Percentiles rank a stretch among this genome's conserved stretches.
These are phyloP conservation scores for Begonia peltatifolia DNA, from an alignment of 306 rosid species.

Conservation along the genomic window DNA sequence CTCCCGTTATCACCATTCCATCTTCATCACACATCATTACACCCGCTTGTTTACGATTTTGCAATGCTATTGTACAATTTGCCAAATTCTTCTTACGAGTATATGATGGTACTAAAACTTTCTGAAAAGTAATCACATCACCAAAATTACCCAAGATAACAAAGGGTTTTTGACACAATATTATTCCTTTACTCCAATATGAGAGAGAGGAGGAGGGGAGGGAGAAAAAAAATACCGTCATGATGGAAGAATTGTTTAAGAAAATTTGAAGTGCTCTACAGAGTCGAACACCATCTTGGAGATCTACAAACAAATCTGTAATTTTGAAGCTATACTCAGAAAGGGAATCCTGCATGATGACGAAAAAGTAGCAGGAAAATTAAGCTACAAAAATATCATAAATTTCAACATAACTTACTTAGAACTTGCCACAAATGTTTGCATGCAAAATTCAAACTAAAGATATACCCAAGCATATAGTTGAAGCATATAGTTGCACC, in stretches of 20 bases:
- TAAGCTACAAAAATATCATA: no score
- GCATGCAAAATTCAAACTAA: no score
- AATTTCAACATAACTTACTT: no score
- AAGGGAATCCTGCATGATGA: slow-evolving; percentile 48
- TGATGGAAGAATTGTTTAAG: slow-evolving; percentile 59
- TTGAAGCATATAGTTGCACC: no score
- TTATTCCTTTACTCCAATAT: no score
- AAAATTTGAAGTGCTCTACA: slow-evolving; percentile 81
- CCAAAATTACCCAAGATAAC: slow-evolving; percentile 8
- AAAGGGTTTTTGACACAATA: slow-evolving; percentile 3
- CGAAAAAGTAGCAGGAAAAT: slow-evolving; percentile 1
- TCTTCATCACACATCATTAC: slow-evolving; percentile 60
- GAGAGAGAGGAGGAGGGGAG: background rate
- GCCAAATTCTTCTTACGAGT: slow-evolving; percentile 56
- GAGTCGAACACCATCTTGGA: slow-evolving; percentile 76
- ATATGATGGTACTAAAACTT: slow-evolving; percentile 73
- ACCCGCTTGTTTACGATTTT: slow-evolving; percentile 72
- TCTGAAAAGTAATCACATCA: slow-evolving; percentile 38
- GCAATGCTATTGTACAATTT: slow-evolving; percentile 55
- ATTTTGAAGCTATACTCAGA: slow-evolving; percentile 66
- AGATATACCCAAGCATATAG: no score
- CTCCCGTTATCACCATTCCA: slow-evolving; percentile 42
- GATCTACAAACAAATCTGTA: slow-evolving; percentile 62
- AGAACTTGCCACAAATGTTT: no score
- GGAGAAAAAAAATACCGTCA: slow-evolving; percentile 34